These are phyloP conservation scores for Encephalitozoon intestinalis DNA, from an alignment of 371 early-diverging fungal genomes.

Conservation along the genomic window DNA sequence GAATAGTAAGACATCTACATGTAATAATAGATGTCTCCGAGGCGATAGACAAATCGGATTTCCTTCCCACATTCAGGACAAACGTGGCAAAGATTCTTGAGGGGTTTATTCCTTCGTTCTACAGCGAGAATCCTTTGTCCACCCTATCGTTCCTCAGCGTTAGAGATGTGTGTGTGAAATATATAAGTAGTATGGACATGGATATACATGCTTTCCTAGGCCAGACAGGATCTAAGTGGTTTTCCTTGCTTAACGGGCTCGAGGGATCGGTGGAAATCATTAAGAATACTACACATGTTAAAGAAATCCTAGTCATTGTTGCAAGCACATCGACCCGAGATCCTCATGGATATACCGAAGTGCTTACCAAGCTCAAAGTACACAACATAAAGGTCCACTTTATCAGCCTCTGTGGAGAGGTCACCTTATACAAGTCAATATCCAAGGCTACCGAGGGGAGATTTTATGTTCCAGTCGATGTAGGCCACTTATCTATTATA, in stretches of 20 bases:
- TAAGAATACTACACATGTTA: slow-evolving; percentile 15
- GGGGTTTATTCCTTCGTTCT: slow-evolving; percentile 25
- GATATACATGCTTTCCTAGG: slow-evolving; percentile 26
- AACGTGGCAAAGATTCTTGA: slow-evolving; percentile 6
- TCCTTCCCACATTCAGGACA: slow-evolving; percentile 38
- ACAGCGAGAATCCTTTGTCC: slow-evolving; percentile 46
- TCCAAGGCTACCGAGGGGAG: slow-evolving; percentile 45
- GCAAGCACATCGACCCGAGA: slow-evolving; percentile 27
- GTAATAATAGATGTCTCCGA: slow-evolving; percentile 42
- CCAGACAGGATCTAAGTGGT: slow-evolving; percentile 37
- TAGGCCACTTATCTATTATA: slow-evolving; percentile 38
- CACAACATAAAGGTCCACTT: slow-evolving; percentile 50
- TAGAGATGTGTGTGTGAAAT: slow-evolving; percentile 17
- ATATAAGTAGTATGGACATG: background rate
- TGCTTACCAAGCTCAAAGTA: slow-evolving; percentile 16
- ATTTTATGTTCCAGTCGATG: slow-evolving; percentile 45
- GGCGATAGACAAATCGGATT: slow-evolving; percentile 49
- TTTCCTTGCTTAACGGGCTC: slow-evolving; percentile 41
- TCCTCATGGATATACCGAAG: background rate
- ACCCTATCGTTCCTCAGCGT: slow-evolving; percentile 27
- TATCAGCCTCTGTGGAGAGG: slow-evolving; percentile 55
- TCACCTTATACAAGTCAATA: slow-evolving; percentile 48
- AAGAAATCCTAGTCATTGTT: slow-evolving; percentile 46
- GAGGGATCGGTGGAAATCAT: slow-evolving; percentile 21
- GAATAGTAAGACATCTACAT: slow-evolving; percentile 35